These are phyloP conservation scores for Typha latifolia DNA, from an alignment of 176 grass and related monocot species.

Conservation along the genomic window DNA sequence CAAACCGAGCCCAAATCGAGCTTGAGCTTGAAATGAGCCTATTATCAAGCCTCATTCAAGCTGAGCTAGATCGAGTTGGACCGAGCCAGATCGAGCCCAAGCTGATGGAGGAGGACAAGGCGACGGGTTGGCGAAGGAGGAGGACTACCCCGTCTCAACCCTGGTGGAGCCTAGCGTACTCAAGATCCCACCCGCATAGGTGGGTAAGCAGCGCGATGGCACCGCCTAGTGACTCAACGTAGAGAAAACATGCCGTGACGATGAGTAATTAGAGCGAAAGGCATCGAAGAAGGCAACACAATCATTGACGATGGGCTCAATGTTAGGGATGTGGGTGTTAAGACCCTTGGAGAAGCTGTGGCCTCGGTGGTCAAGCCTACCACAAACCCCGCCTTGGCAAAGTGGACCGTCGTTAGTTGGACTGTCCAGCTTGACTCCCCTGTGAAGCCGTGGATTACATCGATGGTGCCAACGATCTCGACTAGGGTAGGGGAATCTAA, in stretches of 20 bases:
- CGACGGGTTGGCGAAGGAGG: too few relatives aligned
- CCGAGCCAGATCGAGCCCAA: too few relatives aligned
- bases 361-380: conserved; percentile 77
- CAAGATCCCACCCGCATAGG: conserved; percentile 32
- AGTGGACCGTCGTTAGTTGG: conserved; percentile 55
- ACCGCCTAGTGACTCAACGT: conserved; percentile 76
- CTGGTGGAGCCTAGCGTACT: conserved; percentile 9
- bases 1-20: too few relatives aligned
- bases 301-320: conserved; percentile 54
- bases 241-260: conserved; percentile 63
- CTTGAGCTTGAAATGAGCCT: too few relatives aligned
- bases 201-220: conserved; percentile 72
- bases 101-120: too few relatives aligned
- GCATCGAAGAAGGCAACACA: conserved; percentile 67
- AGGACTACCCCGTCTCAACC: conserved; percentile 61
- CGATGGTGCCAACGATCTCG: conserved; percentile 42
- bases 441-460: conserved; percentile 63
- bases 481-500: conserved; percentile 32
- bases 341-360: conserved; percentile 86
- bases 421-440: conserved; percentile 73
- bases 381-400: conserved; percentile 67
- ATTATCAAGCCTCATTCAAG: too few relatives aligned
- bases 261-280: conserved; percentile 60
- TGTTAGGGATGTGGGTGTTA: conserved; percentile 48
- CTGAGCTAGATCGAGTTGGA: too few relatives aligned